Evolutionary conservation across 176 grass and related monocot species (phyloP).

Genomic region (Rhynchospora breviuscula): DNA sequence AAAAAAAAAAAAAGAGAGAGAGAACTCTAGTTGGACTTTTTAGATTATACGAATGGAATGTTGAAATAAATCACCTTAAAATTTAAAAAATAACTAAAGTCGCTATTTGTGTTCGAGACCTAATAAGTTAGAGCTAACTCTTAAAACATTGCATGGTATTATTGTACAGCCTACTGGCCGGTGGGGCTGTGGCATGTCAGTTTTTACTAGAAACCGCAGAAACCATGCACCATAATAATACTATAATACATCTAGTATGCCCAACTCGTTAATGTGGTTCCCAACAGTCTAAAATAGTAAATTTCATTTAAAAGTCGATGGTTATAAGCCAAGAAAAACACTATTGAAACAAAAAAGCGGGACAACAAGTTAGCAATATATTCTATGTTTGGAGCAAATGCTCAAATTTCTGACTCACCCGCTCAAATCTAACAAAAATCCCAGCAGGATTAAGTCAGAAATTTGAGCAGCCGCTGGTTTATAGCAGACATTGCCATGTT

Average conservation of each 20-base stretch:
- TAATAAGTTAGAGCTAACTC: too few relatives aligned
- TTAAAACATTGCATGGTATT: neutral
- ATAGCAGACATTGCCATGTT: neutral
- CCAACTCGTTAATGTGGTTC: neutral
- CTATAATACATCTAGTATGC: neutral
- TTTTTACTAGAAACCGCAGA: neutral
- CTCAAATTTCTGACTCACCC: constrained; percentile 7
- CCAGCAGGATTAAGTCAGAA: neutral
- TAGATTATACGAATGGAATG: too few relatives aligned
- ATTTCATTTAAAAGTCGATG: neutral
- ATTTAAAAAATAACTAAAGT: too few relatives aligned
- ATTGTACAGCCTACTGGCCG: neutral
- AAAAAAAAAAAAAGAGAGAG: too few relatives aligned
- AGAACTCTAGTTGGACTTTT: too few relatives aligned
- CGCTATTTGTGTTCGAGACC: too few relatives aligned
- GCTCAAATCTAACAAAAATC: neutral
- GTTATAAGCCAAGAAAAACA: neutral
- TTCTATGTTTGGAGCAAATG: constrained; percentile 1
- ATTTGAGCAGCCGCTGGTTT: neutral
- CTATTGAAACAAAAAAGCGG: neutral
- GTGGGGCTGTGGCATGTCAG: neutral
- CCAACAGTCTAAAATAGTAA: neutral
- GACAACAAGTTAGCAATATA: neutral
- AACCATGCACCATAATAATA: neutral
- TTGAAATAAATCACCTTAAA: too few relatives aligned